Conservation (phyloP, 1,139 yeast species). For the Debaryomyces fabryi region DNA sequence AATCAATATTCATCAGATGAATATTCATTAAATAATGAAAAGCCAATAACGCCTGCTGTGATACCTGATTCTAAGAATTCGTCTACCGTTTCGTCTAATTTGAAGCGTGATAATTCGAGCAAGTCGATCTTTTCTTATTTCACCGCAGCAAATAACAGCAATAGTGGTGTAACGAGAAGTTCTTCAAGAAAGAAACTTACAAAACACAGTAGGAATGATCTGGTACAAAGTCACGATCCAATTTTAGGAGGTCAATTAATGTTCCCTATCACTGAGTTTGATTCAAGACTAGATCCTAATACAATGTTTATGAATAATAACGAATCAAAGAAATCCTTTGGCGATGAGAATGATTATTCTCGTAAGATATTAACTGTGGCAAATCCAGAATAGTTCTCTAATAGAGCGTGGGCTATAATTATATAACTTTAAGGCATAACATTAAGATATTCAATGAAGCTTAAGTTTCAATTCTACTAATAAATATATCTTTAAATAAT, state of each 20-base stretch:
- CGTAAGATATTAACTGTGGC: conserved; percentile 68
- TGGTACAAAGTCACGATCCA: conserved; percentile 14
- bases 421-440: neutral
- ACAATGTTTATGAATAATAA: conserved; percentile 61
- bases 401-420: neutral
- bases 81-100: conserved; percentile 18
- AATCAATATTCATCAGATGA: conserved; percentile 39
- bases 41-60: conserved; percentile 19
- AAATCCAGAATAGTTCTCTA: conserved; percentile 50
- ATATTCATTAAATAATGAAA: conserved; percentile 25
- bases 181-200: conserved; percentile 35
- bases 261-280: conserved; percentile 59
- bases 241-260: conserved; percentile 16
- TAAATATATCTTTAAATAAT: neutral
- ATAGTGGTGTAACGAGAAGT: conserved; percentile 33
- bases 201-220: conserved; percentile 16
- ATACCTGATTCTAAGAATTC: conserved; percentile 16
- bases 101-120: conserved; percentile 39
- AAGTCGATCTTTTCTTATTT: conserved; percentile 40
- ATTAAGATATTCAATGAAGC: neutral
- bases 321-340: conserved; percentile 63
- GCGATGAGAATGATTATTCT: conserved; percentile 75
- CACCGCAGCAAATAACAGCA: conserved; percentile 23
- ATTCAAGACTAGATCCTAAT: conserved; percentile 69
- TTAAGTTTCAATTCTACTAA: conserved; percentile 3